Evolutionary conservation across 768 basidiomycete species (phyloP).

Genomic region (Polyporus arcularius): DNA sequence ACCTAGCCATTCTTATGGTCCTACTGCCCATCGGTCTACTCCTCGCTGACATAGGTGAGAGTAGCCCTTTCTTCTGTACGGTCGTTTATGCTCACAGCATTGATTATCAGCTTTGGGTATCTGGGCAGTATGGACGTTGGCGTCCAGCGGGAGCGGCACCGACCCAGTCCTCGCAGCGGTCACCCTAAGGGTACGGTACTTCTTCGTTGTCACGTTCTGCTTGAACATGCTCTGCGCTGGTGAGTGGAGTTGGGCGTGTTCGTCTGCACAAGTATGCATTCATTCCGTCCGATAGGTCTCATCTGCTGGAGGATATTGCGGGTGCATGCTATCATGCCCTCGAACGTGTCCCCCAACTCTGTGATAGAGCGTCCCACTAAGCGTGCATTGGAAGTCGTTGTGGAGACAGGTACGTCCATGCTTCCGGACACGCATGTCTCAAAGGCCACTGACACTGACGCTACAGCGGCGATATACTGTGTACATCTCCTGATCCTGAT

Average conservation of each 20-base stretch:
- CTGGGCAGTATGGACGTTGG: slow-evolving; percentile 9
- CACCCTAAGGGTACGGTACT: not conserved
- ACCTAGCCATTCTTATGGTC: not conserved
- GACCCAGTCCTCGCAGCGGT: not conserved
- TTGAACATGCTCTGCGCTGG: slow-evolving; percentile 5
- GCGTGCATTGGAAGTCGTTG: slow-evolving; percentile 1
- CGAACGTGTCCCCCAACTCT: not conserved
- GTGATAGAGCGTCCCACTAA: not conserved
- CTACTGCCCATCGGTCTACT: not conserved
- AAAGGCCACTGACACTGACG: too few relatives aligned
- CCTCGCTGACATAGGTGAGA: not conserved
- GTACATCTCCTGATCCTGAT: not conserved
- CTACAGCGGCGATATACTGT: slow-evolving; percentile 6
- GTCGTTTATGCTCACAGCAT: not conserved
- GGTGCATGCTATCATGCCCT: too few relatives aligned
- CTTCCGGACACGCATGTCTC: not conserved
- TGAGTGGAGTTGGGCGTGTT: too few relatives aligned
- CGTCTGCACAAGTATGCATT: too few relatives aligned
- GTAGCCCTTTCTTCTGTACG: too few relatives aligned
- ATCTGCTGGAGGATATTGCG: slow-evolving; percentile 7
- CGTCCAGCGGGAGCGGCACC: not conserved
- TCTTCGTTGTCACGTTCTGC: slow-evolving; percentile 7
- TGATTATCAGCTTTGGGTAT: not conserved
- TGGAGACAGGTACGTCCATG: slow-evolving; percentile 5
- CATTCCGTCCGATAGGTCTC: not conserved